A percentile compares a stretch with the other conserved stretches of the same genome.
These are phyloP conservation scores for Aspergillus sp. DNA, from an alignment of 2,329 filamentous ascomycete genomes.

Conservation along the genomic window DNA sequence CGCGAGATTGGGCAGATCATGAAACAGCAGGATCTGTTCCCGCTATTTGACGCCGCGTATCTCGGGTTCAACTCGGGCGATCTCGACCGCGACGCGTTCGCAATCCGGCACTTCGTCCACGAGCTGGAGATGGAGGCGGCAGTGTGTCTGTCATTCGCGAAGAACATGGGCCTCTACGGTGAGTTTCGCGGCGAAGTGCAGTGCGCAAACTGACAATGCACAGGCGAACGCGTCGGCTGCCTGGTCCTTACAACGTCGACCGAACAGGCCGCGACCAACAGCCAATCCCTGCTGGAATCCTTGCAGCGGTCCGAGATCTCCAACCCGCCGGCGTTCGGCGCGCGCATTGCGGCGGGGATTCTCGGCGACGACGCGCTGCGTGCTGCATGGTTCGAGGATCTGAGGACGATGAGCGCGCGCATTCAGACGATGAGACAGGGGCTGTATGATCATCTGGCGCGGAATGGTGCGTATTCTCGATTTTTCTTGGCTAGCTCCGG, in stretches of 20 bases:
- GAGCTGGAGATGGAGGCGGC: conserved; percentile 72
- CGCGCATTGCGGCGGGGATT: conserved; percentile 75
- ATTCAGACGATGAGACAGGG: conserved; percentile 85
- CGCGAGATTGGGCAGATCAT: conserved; percentile 76
- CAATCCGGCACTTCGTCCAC: conserved; percentile 23
- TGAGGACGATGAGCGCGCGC: conserved; percentile 85
- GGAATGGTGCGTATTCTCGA: background rate
- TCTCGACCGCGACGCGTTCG: conserved; percentile 26
- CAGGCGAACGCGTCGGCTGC: conserved; percentile 15
- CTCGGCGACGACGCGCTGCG: conserved; percentile 76
- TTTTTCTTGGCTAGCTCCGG: conserved; percentile 47
- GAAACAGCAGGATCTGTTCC: conserved; percentile 75
- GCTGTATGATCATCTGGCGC: conserved; percentile 60
- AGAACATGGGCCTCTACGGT: conserved; percentile 45
- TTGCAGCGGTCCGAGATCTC: conserved; percentile 71
- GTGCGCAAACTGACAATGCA: background rate
- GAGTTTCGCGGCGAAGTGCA: background rate
- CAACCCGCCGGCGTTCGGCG: conserved; percentile 90
- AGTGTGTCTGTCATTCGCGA: conserved; percentile 59
- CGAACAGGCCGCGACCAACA: conserved; percentile 6
- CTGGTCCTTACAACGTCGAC: conserved; percentile 2
- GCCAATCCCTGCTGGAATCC: conserved; percentile 12
- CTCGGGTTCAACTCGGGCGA: conserved; percentile 28
- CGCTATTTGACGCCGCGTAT: conserved; percentile 56
- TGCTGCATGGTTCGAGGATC: conserved; percentile 82